These are phyloP conservation scores for Lactarius hengduanensis DNA, from an alignment of 768 basidiomycete genomes.

Conservation along the genomic window DNA sequence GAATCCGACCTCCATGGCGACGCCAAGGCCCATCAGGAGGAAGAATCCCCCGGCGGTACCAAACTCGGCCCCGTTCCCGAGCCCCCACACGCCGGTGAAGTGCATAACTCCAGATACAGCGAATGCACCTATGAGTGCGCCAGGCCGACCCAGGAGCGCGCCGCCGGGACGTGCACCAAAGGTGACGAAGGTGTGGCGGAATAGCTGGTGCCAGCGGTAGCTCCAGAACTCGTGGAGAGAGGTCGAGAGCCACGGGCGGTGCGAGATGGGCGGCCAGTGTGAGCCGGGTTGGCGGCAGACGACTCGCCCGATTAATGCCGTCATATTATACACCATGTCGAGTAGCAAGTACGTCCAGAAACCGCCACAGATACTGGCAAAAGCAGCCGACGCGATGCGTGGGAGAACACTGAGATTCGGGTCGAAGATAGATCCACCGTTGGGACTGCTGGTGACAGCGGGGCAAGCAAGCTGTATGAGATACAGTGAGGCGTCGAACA, in stretches of 20 bases:
- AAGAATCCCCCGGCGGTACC: slow-evolving; percentile 53
- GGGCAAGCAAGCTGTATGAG: slow-evolving; percentile 11
- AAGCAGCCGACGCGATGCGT: neutral
- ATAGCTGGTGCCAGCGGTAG: slow-evolving; percentile 21
- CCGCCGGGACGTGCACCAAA: slow-evolving; percentile 38
- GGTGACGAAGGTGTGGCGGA: slow-evolving; percentile 35
- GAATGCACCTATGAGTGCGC: slow-evolving; percentile 50
- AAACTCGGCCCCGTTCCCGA: slow-evolving; percentile 54
- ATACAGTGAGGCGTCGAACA: slow-evolving; percentile 10
- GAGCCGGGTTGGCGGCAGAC: no score
- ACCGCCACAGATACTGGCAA: slow-evolving; percentile 17
- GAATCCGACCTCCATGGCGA: slow-evolving; percentile 50
- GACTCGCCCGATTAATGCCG: slow-evolving; percentile 20
- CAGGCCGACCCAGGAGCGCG: slow-evolving; percentile 35
- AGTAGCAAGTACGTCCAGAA: slow-evolving; percentile 18
- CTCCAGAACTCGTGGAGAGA: slow-evolving; percentile 43
- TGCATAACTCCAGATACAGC: slow-evolving; percentile 58
- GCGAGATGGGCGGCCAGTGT: no score
- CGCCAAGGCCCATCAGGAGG: slow-evolving; percentile 30
- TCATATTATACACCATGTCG: slow-evolving; percentile 25
- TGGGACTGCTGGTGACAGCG: neutral
- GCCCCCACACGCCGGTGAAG: slow-evolving; percentile 54
- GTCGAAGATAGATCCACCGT: neutral
- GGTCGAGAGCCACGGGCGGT: slow-evolving; percentile 26
- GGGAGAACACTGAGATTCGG: no score